These are phyloP conservation scores for Rubia balearica DNA, from an alignment of 305 asterid species.

Conservation along the genomic window DNA sequence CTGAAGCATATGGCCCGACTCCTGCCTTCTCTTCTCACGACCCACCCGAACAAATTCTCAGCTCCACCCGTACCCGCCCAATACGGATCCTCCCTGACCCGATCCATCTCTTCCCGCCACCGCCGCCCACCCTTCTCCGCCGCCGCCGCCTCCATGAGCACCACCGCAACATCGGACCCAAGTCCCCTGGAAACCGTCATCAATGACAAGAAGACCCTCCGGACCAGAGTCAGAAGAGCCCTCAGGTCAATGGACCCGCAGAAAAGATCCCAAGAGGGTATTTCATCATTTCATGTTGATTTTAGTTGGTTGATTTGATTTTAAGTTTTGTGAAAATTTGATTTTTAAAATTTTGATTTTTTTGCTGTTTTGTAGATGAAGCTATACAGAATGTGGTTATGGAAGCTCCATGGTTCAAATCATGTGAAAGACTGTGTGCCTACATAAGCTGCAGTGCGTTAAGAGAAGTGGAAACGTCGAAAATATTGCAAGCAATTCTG, in stretches of 20 bases:
- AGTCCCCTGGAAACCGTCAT: conserved; percentile 36
- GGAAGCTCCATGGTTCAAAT: conserved; percentile 94
- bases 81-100: conserved; percentile 17
- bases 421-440: conserved; percentile 76
- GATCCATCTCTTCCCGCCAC: conserved; percentile 17
- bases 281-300: conserved; percentile 3
- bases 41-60: conserved; percentile 6
- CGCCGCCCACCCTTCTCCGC: conserved; percentile 15
- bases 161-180: conserved; percentile 28
- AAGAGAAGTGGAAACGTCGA: conserved; percentile 87
- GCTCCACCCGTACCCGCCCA: conserved; percentile 12
- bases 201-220: conserved; percentile 56
- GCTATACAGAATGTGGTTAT: conserved; percentile 58
- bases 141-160: conserved; percentile 10
- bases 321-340: background rate
- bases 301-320: background rate
- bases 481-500: conserved; percentile 46
- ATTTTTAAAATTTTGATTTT: conserved; percentile 5
- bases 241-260: conserved; percentile 75
- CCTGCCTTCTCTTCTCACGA: conserved; percentile 8
- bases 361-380: conserved; percentile 46
- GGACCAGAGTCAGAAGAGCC: conserved; percentile 56
- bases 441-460: conserved; percentile 73
- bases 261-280: conserved; percentile 57
- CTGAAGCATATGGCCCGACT: conserved; percentile 7